phyloP scores from a whole-genome alignment of 441 rosid species.

The Eruca vesicaria region DNA sequence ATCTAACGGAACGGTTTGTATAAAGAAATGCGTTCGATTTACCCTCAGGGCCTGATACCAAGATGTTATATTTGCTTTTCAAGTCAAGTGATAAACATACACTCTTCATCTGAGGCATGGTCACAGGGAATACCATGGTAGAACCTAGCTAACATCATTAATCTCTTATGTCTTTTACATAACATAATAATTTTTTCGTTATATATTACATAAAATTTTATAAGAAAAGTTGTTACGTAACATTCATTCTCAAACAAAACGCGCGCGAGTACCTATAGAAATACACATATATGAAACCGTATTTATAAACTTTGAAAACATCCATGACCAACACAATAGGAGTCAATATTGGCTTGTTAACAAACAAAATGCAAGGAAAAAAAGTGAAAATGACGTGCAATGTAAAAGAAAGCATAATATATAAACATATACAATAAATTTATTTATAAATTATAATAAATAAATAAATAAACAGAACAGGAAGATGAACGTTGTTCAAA shows the following conservation, averaged over 20 bases:
- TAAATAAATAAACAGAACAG: not conserved
- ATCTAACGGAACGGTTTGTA: not conserved
- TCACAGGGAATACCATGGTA: not conserved
- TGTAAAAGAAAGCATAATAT: not conserved
- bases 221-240: too few species aligned
- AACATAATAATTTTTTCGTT: too few species aligned
- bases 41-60: not conserved
- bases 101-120: not conserved
- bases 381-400: not conserved
- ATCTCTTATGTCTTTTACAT: too few species aligned
- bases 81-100: not conserved
- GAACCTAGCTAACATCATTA: not conserved
- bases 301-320: not conserved
- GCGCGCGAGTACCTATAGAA: not conserved
- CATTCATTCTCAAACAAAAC: too few species aligned
- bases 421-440: not conserved
- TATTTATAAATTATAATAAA: not conserved
- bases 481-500: not conserved
- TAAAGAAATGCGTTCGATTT: not conserved
- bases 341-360: slow-evolving; percentile 24
- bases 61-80: not conserved
- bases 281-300: not conserved
- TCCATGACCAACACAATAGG: slow-evolving; percentile 11
- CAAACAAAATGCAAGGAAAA: not conserved
- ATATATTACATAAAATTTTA: too few species aligned